Evolutionary conservation across 805 yeast genomes (phyloP).

Genomic region (Lachancea cidri): DNA sequence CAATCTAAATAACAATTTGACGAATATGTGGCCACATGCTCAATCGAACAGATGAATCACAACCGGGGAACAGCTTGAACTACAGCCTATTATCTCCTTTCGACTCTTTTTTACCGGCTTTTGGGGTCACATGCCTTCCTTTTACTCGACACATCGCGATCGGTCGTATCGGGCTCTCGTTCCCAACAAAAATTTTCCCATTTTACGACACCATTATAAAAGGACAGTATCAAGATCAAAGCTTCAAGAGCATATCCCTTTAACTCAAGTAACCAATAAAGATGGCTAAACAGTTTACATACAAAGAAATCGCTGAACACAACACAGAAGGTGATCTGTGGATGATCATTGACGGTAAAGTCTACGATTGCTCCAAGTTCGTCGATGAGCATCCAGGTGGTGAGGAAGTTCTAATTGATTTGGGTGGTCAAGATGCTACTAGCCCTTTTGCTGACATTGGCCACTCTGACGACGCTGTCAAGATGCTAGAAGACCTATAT

Average conservation of each 20-base stretch:
- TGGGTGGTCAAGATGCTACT: slow-evolving; percentile 82
- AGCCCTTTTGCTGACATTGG: slow-evolving; percentile 87
- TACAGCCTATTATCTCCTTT: too few relatives aligned
- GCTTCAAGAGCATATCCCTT: background rate
- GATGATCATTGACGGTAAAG: slow-evolving; percentile 78
- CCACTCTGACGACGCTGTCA: slow-evolving; percentile 94
- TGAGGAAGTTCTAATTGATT: slow-evolving; percentile 69
- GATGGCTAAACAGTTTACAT: slow-evolving; percentile 51
- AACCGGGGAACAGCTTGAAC: too few relatives aligned
- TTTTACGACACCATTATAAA: background rate
- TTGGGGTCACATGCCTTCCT: background rate
- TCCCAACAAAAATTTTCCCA: background rate
- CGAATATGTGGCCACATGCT: too few relatives aligned
- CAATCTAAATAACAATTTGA: too few relatives aligned
- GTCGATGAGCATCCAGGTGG: slow-evolving; percentile 70
- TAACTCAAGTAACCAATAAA: slow-evolving; percentile 3
- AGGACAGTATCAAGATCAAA: background rate
- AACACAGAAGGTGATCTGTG: slow-evolving; percentile 72
- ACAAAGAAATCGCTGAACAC: slow-evolving; percentile 68
- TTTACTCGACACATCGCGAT: background rate
- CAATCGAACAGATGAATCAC: too few relatives aligned
- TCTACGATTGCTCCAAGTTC: slow-evolving; percentile 71
- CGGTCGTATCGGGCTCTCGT: background rate
- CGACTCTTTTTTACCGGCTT: too few relatives aligned
- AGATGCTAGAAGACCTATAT: slow-evolving; percentile 57